Evolutionary conservation across 164 flowering plant species (phyloP).

Genomic region (grape (Vitis vinifera)): ASM3070453v1 NC_081819.1:17501001-17501500

Average conservation of each 20-base stretch:
- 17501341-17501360: slow-evolving; percentile 95
- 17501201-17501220: neutral
- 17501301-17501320: slow-evolving; percentile 86
- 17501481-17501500: neutral
- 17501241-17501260: slow-evolving; percentile 41
- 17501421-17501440: slow-evolving; percentile 1
- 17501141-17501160: too few species aligned
- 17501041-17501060: too few species aligned
- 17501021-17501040: too few species aligned
- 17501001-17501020: too few species aligned
- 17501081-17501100: too few species aligned
- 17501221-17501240: neutral
- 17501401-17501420: slow-evolving; percentile 83
- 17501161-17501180: too few species aligned
- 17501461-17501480: neutral
- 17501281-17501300: slow-evolving; percentile 85
- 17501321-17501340: slow-evolving; percentile 93
- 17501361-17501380: slow-evolving; percentile 96
- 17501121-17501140: too few species aligned
- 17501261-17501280: slow-evolving; percentile 99
- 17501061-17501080: too few species aligned
- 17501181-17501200: too few species aligned
- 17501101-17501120: too few species aligned
- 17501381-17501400: slow-evolving; percentile 99
- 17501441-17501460: neutral